Evolutionary conservation across 768 basidiomycete genomes (phyloP).

Genomic region (Scleroderma bovista): DNA sequence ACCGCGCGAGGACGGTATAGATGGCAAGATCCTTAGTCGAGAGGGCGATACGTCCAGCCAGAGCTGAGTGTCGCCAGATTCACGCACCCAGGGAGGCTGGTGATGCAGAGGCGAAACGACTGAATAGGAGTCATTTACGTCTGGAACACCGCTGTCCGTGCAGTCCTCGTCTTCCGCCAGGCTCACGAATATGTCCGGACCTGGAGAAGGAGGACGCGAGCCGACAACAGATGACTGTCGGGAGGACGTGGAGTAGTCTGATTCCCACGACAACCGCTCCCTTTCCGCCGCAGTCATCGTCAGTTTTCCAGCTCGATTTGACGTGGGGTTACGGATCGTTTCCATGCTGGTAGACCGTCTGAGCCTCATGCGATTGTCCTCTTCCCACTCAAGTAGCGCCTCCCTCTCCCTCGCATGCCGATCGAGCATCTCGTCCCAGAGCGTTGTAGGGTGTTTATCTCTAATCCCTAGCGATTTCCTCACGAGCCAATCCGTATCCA

Average conservation of each 20-base stretch:
- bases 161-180: slow-evolving; percentile 10
- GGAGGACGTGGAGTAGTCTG: slow-evolving; percentile 5
- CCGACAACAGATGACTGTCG: slow-evolving; percentile 11
- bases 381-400: slow-evolving; percentile 50
- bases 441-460: slow-evolving; percentile 21
- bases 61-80: not conserved
- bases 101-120: not conserved
- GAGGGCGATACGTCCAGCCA: slow-evolving; percentile 4
- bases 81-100: not conserved
- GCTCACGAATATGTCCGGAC: slow-evolving; percentile 7
- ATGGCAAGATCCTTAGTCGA: slow-evolving; percentile 16
- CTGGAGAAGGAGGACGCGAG: slow-evolving; percentile 20
- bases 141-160: slow-evolving; percentile 4
- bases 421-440: slow-evolving; percentile 60
- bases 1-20: slow-evolving; percentile 20
- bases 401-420: slow-evolving; percentile 56
- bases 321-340: slow-evolving; percentile 30
- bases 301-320: slow-evolving; percentile 11
- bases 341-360: slow-evolving; percentile 38
- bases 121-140: not conserved
- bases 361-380: slow-evolving; percentile 15
- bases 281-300: not conserved
- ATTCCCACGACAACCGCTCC: not conserved
- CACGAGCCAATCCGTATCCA: slow-evolving; percentile 57
- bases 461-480: slow-evolving; percentile 19